Evolutionary conservation across 805 yeast genomes (phyloP).

Genomic region (Priceomyces carsonii): DNA sequence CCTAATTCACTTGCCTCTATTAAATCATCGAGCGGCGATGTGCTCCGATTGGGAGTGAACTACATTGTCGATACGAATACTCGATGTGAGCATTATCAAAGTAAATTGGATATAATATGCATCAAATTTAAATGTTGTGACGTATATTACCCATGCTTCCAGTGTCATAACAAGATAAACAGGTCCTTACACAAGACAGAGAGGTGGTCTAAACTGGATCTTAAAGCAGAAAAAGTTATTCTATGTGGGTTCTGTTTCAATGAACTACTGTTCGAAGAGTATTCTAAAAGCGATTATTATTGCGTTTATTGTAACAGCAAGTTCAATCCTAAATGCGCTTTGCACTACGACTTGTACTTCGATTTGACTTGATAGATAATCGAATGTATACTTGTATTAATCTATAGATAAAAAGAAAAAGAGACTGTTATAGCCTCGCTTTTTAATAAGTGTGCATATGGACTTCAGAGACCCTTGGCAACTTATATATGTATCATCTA

Average conservation of each 20-base stretch:
- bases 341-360: slow-evolving; percentile 38
- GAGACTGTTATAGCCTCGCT: neutral
- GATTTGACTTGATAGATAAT: slow-evolving; percentile 12
- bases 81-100: slow-evolving; percentile 39
- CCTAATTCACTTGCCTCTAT: slow-evolving; percentile 1
- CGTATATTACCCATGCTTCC: slow-evolving; percentile 37
- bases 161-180: slow-evolving; percentile 31
- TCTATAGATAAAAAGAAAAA: neutral
- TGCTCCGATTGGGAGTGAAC: slow-evolving; percentile 10
- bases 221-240: slow-evolving; percentile 19
- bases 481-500: too few species aligned
- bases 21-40: slow-evolving; percentile 2
- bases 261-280: slow-evolving; percentile 30
- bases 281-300: slow-evolving; percentile 11
- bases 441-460: slow-evolving; percentile 1
- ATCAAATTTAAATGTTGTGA: slow-evolving; percentile 40
- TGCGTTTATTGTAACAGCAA: slow-evolving; percentile 27
- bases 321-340: slow-evolving; percentile 41
- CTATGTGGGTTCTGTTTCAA: slow-evolving; percentile 38
- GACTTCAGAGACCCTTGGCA: neutral
- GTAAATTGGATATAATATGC: slow-evolving; percentile 37
- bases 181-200: slow-evolving; percentile 7
- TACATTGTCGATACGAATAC: slow-evolving; percentile 29
- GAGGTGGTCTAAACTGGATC: slow-evolving; percentile 11
- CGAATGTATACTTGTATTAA: too few species aligned